Base-by-base conservation (phyloP, 257 asterid species). In the Solanum tarijense region DNA sequence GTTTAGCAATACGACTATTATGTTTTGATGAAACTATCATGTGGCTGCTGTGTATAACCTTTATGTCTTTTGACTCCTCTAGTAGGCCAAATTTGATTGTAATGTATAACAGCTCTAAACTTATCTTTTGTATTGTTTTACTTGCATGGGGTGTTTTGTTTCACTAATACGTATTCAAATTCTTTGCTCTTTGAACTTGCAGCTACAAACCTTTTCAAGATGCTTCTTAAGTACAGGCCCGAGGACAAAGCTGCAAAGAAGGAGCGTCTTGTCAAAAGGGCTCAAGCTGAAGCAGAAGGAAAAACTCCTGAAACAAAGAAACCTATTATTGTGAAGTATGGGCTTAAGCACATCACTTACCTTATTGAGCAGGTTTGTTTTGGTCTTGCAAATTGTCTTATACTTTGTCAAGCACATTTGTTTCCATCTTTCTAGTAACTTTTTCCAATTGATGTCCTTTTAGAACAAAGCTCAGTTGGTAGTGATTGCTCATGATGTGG, bases 261-360 rank as follows among this genome's bases (percentile, higher is more conserved):
- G 71, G 71, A 65, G 71, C 71, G 71, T 65, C 71, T 65, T 65
- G 71, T 65, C 32, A 92, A 90, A 62, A 90, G 92, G 29, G 94
- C 94, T 86, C 92, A 92, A 76, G 94, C 94, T 86, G 94, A 92
- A 81, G 83, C 91, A 12, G 92, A 92, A 87, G 94, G 94, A 58
- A 92, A 92, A 66, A 87, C 91, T n/a, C 31, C 71, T 65, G 71
- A 65, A 65, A 65, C 71, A n/a, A 65, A 65, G 71, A 65, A 65
- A 65, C 94, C 94, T 5, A 90, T 92, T 85, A 90, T 92, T 25
- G 94, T 92, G 83, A 92, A 92, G 82, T 92, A 89, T 74, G 94
- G 94, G 48, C 86, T 92, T 66, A 92, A 90, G 91, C 94, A 92
- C 74, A 90, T 90, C 32, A 65, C 71, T 65, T 65, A 65, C 71